These are phyloP conservation scores for Sporothrix euskadiensis DNA, from an alignment of 2,329 filamentous ascomycete genomes.

Conservation along the genomic window DNA sequence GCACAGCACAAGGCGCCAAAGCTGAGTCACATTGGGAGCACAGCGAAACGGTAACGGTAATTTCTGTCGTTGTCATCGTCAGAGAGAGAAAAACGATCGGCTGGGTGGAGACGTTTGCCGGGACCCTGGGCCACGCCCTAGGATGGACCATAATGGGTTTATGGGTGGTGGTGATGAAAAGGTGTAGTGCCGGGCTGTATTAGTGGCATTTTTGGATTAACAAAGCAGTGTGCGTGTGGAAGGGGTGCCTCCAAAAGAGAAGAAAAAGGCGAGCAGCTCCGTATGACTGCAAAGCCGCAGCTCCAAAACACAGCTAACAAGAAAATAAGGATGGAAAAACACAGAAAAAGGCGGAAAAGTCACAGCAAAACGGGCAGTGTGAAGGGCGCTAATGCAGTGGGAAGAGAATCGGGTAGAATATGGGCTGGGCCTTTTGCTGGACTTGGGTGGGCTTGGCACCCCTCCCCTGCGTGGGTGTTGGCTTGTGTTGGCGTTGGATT, in stretches of 20 bases:
- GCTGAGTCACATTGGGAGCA: constrained; percentile 27
- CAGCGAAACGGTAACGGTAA: not conserved
- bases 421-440: not conserved
- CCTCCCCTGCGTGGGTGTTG: constrained; percentile 7
- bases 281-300: not conserved
- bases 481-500: not conserved
- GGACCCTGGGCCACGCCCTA: not conserved
- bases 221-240: not conserved
- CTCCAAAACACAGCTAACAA: not conserved
- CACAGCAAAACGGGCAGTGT: constrained; percentile 2
- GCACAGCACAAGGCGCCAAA: not conserved
- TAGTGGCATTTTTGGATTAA: constrained; percentile 12
- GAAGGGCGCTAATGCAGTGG: constrained; percentile 12
- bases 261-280: not conserved
- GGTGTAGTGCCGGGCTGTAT: not conserved
- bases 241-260: not conserved
- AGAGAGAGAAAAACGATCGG: not conserved
- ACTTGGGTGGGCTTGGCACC: not conserved
- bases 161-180: too few relatives aligned
- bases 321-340: not conserved
- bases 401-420: constrained; percentile 20
- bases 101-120: not conserved
- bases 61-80: not conserved
- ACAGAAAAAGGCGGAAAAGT: not conserved
- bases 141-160: not conserved